Base-by-base conservation (phyloP, 2,329 filamentous ascomycete species). In the Byssoonygena ceratinophila region DNA sequence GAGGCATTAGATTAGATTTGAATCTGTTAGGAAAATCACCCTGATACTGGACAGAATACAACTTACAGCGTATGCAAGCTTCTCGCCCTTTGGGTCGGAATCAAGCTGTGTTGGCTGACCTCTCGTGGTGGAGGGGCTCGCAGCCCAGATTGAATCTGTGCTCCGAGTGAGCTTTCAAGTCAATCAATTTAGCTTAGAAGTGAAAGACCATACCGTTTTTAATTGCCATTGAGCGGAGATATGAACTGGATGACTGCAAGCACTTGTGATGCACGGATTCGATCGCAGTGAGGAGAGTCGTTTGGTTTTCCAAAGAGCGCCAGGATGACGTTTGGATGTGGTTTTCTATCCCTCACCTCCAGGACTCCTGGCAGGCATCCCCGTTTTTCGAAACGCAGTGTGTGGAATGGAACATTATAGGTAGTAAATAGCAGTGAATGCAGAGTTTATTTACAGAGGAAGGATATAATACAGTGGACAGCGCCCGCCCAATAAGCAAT, bases 21-120 rank as follows among this genome's bases (percentile, higher is more conserved):
- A 12, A 23, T 23, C 3, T 39, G 3, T 22, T 34, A 1, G 6
- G 14, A 41, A 39, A 34, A 25, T 11, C 7, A 34, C 20, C 43
- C 12, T n/a, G 25, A 9, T 1, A 29, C 11, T 34, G 8, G 3
- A 18, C 7, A 14, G 22, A 31, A 25, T 14, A 43, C 3, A n/a
- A 44, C 58, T 52, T 76, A 94, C 89, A 56, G 91, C 88, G 70
- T 98, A 98, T 55, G 88, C 85, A 71, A 98, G 83, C 59, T 87
- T 81, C 72, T 96, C 85, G 59, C 92, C 91, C 70, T 94, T 95
- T 57, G 84, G 72, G 69, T 97, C 91, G 40, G 82, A 80, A 34
- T 88, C 94, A 46, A 98, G 82, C 65, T 87, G 87, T 11, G 91
- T 96, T 55, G 91, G 85, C 67, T 90, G 84, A 54, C 90, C 91